A percentile compares a stretch with the other conserved stretches of the same genome.
Conservation (phyloP, 495 filamentous ascomycete genomes). For the Talaromyces borbonicus region DNA sequence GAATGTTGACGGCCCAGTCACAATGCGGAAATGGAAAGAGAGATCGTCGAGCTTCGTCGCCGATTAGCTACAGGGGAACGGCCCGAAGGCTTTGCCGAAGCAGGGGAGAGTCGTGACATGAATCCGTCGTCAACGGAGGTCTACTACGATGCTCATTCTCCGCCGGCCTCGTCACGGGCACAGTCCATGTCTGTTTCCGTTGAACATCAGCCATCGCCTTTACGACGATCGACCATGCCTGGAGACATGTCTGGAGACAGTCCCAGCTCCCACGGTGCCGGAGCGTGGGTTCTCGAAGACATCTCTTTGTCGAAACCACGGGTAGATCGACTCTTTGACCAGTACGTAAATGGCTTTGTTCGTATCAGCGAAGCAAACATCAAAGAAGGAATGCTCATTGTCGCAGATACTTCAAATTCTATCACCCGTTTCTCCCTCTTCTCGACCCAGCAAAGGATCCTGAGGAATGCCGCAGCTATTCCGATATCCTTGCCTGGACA, state of each 20-base stretch:
- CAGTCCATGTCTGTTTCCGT: slow-evolving; percentile 30
- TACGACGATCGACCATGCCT: slow-evolving; percentile 15
- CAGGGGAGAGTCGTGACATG: slow-evolving; percentile 23
- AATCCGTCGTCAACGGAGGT: slow-evolving; percentile 34
- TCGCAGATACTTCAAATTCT: slow-evolving; percentile 58
- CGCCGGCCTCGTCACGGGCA: slow-evolving; percentile 15
- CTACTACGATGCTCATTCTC: slow-evolving; percentile 24
- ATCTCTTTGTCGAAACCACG: slow-evolving; percentile 28
- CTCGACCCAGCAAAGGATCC: slow-evolving; percentile 61
- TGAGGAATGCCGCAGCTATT: slow-evolving; percentile 66
- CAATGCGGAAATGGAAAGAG: slow-evolving; percentile 43
- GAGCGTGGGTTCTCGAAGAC: slow-evolving; percentile 34
- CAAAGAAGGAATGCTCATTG: too few species aligned
- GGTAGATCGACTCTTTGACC: slow-evolving; percentile 34
- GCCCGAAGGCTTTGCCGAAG: slow-evolving; percentile 14
- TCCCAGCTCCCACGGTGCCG: slow-evolving; percentile 31
- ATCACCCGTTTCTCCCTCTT: slow-evolving; percentile 80
- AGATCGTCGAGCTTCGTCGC: slow-evolving; percentile 39
- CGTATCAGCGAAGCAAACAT: too few species aligned
- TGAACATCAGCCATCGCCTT: slow-evolving; percentile 23
- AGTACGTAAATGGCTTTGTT: too few species aligned
- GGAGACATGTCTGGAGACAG: slow-evolving; percentile 25
- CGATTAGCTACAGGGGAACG: slow-evolving; percentile 28
- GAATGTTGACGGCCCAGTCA: too few species aligned
- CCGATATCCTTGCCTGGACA: slow-evolving; percentile 75